Evolutionary conservation across 257 asterid genomes (phyloP).

Genomic region (Vinca minor): DNA sequence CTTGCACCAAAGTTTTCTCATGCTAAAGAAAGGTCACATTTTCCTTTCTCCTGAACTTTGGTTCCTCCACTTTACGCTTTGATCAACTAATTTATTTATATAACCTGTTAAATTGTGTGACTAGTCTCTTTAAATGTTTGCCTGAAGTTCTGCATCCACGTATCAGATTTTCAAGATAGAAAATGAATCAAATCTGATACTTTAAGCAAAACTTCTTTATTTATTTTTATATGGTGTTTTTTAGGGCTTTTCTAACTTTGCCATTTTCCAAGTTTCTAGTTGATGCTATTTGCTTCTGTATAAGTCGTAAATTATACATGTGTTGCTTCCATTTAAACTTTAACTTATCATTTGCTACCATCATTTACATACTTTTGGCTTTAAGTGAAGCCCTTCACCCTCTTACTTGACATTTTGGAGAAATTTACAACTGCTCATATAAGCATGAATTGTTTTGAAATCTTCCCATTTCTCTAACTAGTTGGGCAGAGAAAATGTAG

Average conservation of each 20-base stretch:
- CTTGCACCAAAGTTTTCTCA: slow-evolving; percentile 76
- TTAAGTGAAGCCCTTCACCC: background rate
- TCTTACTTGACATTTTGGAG: background rate
- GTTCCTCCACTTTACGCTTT: too few relatives aligned
- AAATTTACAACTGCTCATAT: background rate
- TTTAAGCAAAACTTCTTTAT: background rate
- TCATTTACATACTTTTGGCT: background rate
- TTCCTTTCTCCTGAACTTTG: background rate
- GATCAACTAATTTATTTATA: background rate
- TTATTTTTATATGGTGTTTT: background rate
- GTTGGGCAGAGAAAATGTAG: background rate
- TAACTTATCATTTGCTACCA: background rate
- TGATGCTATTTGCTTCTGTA: background rate
- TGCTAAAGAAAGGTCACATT: slow-evolving; percentile 59
- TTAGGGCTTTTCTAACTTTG: background rate
- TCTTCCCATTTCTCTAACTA: background rate
- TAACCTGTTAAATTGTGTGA: background rate
- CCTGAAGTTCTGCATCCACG: background rate
- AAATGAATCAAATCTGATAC: background rate
- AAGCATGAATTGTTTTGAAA: background rate
- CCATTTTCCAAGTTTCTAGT: background rate
- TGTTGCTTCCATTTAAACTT: background rate
- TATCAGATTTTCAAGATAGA: background rate
- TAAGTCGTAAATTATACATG: background rate
- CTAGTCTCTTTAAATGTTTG: background rate